These are phyloP conservation scores for Daedaleopsis sinensis DNA, from an alignment of 768 basidiomycete genomes.

Conservation along the genomic window DNA sequence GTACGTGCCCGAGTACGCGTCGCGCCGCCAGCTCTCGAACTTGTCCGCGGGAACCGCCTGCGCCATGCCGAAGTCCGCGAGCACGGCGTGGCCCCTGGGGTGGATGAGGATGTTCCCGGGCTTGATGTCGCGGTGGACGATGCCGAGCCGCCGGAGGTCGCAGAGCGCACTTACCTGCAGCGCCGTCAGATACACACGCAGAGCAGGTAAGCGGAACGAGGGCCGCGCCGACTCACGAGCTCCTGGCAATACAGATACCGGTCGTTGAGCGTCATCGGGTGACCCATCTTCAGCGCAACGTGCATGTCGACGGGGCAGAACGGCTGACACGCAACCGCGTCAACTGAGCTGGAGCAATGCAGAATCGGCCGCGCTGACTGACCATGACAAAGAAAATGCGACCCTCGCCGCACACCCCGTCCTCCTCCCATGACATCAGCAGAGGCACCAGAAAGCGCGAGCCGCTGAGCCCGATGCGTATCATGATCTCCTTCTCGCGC, in stretches of 20 bases:
- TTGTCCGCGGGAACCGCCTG: background rate
- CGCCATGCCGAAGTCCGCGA: constrained; percentile 49
- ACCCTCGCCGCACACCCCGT: background rate
- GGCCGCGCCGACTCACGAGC: constrained; percentile 7
- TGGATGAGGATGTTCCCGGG: constrained; percentile 52
- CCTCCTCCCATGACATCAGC: constrained; percentile 16
- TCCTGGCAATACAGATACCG: constrained; percentile 18
- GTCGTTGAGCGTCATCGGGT: background rate
- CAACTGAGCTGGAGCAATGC: background rate
- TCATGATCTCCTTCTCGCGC: constrained; percentile 5
- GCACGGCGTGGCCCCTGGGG: constrained; percentile 34
- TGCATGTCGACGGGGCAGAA: constrained; percentile 1
- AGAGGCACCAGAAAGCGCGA: constrained; percentile 6
- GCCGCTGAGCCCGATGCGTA: background rate
- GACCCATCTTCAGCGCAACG: background rate
- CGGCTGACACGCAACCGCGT: background rate
- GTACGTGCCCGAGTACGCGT: constrained; percentile 38
- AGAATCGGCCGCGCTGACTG: background rate
- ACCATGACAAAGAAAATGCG: constrained; percentile 21
- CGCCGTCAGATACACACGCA: background rate
- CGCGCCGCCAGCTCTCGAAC: background rate
- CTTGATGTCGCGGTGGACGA: constrained; percentile 55
- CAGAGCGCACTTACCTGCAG: constrained; percentile 31
- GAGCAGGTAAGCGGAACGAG: background rate
- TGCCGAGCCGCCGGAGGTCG: constrained; percentile 42